Base-by-base conservation (phyloP, 352 stramenopile genomes). In the Pythium aristosporum region DNA sequence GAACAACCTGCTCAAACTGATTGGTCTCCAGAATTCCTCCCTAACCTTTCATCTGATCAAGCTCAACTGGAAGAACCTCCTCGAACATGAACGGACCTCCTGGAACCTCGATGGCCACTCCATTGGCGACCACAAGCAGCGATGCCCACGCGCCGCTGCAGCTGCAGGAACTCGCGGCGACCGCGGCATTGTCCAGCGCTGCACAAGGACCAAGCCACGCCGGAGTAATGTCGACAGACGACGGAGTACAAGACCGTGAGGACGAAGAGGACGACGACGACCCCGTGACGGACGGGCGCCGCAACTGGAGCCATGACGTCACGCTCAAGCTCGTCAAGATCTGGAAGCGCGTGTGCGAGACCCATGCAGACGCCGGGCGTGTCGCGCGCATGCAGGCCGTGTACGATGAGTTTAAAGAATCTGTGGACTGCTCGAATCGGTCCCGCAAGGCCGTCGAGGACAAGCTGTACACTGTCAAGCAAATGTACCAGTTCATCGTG, bases 401-500 rank as follows among this genome's bases (percentile, higher is more conserved):
- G 47, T 87, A 84, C 64, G 76, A 82, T 15, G 68, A 73, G 47
- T 87, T 89, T 41, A 65, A 74, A 48, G 65, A 76, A 47, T 62
- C 67, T 3, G 63, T 81, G 21, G 76, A 84, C 58, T 77, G 68
- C 55, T 73, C 71, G 11, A 69, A 73, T 49, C 78, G 78, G 9
- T 82, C 74, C 30, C 75, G 70, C 46, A 88, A 87, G 56, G 78
- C 80, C 10, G 75, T 89, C 30, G 80, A 89, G 43, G 76, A 87
- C 70, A 87, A 88, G 53, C 63, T 89, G 13, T 88, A 87, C 67
- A 73, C 75, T 18, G 75, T 83, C 71, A 87, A 85, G 67, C 80
- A 87, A 43, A 88, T 89, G 80, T 85, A 89, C 63, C 76, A 84
- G 32, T 89, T 89, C 60, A 85, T 89, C 48, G 41, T 80, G 18